A percentile compares a stretch with the other conserved stretches of the same genome.
These are phyloP conservation scores for Penicillium sp. DNA, from an alignment of 2,329 filamentous ascomycete genomes.

Conservation along the genomic window DNA sequence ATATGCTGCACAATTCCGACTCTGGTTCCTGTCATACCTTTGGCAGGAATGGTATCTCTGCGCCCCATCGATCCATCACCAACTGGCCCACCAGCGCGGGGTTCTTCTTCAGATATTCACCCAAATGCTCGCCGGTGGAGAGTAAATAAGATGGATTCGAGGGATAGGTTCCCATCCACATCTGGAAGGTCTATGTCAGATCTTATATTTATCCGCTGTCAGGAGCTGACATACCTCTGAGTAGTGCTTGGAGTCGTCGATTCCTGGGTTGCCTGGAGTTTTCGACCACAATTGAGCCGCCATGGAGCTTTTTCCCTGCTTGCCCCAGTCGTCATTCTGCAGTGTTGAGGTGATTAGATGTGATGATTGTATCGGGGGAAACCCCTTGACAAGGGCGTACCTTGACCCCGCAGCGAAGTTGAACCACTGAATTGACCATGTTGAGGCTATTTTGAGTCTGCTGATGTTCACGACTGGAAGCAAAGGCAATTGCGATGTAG, in stretches of 20 bases:
- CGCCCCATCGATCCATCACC: slow-evolving; percentile 58
- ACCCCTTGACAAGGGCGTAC: slow-evolving; percentile 13
- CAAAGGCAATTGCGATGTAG: too few relatives aligned
- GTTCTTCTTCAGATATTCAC: slow-evolving; percentile 61
- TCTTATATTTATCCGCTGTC: background rate
- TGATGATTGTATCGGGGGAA: background rate
- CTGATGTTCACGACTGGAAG: background rate
- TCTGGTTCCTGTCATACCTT: slow-evolving; percentile 47
- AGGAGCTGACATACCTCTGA: slow-evolving; percentile 46
- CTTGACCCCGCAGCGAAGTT: slow-evolving; percentile 54
- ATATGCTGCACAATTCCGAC: background rate
- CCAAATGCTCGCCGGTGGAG: slow-evolving; percentile 59
- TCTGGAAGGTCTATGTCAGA: slow-evolving; percentile 28
- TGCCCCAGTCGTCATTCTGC: slow-evolving; percentile 67
- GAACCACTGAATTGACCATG: slow-evolving; percentile 51
- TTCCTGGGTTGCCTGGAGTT: slow-evolving; percentile 59
- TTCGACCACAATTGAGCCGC: slow-evolving; percentile 62
- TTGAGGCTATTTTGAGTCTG: slow-evolving; percentile 1
- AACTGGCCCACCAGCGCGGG: slow-evolving; percentile 60
- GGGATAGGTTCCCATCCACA: slow-evolving; percentile 76
- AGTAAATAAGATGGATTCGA: slow-evolving; percentile 63
- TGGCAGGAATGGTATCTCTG: slow-evolving; percentile 66
- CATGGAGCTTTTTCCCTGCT: slow-evolving; percentile 60
- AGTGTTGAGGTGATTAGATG: background rate
- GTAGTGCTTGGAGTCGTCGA: slow-evolving; percentile 62